Conservation (phyloP, 441 rosid species). For the Populus hybrid region DNA sequence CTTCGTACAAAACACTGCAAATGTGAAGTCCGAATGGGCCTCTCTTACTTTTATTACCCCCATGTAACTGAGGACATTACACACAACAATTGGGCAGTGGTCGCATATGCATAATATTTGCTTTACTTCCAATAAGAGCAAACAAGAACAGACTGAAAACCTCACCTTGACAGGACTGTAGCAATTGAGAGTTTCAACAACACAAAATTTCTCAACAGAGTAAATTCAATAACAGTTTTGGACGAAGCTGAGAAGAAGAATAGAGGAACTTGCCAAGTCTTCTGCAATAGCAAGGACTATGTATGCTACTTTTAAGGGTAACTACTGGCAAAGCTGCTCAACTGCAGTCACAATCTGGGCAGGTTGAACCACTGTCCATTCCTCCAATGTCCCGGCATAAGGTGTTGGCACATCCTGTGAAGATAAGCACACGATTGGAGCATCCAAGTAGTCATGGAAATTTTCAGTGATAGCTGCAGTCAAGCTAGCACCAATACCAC, state of each 20-base stretch:
- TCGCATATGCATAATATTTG: no score
- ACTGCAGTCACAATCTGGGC: slow-evolving; percentile 92
- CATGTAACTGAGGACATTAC: neutral
- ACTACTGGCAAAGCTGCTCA: slow-evolving; percentile 81
- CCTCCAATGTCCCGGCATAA: slow-evolving; percentile 86
- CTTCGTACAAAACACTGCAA: neutral
- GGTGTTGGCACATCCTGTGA: slow-evolving; percentile 97
- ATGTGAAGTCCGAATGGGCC: neutral
- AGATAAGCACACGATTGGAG: slow-evolving; percentile 81
- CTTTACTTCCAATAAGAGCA: no score
- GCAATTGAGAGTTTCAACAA: no score
- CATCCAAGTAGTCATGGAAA: slow-evolving; percentile 83
- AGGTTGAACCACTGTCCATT: slow-evolving; percentile 93
- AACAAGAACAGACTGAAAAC: no score
- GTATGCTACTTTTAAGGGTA: neutral
- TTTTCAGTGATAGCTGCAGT: slow-evolving; percentile 84
- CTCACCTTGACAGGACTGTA: no score
- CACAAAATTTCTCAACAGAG: neutral
- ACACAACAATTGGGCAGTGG: neutral
- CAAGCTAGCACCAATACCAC: slow-evolving; percentile 88
- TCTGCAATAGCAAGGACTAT: neutral
- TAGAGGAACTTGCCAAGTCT: neutral
- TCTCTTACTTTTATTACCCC: neutral
- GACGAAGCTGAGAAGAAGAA: neutral
- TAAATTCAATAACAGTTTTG: neutral